Base-by-base conservation (phyloP, 2,329 filamentous ascomycete species). In the Pezicula rhizophila region DNA sequence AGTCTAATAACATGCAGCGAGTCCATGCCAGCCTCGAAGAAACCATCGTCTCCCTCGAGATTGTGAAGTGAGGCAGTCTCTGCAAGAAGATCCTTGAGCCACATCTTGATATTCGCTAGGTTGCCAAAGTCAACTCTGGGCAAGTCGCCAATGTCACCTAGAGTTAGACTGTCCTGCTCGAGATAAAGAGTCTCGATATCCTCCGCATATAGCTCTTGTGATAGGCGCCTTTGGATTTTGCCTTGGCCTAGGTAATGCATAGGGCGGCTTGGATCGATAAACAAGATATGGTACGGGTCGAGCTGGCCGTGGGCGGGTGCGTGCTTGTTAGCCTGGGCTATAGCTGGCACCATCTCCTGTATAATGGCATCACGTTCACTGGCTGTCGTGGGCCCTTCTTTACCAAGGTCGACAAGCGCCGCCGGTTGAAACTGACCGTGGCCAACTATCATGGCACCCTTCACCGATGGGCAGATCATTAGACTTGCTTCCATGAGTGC, bases 401-500 rank as follows among this genome's bases (percentile, higher is more conserved):
- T 48, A 7, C 18, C 38, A 4, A 52, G 15, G n/a, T 57, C 55
- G 18, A 57, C 15, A 15, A 57, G 45, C 6, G 44, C 48, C 12
- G 53, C 49, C 8, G 51, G 45, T 20, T 54, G 42, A 34, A 56
- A 55, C 12, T 45, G 46, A 14, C 42, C 47, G 17, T 66, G 57
- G 1, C 70, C 70, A 35, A 66, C 53, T 8, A 73, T 55, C 4
- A 71, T 39, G 2, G 66, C 66, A 12, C 58, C 55, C 1, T 57
- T 53, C 4, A 73, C 61, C 6, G 61, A 26, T 1, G 67, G 62
- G 47, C 70, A 64, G 2, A 51, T 56, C 18, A 57, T 57, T n/a
- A 73, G 61, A 10, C 61, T 58, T 20, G 53, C 57, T 51, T 73
- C 70, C 60, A 70, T 66, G 1, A 58, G 56, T 6, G 67, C 53